These are phyloP conservation scores for Pseudohalonectria lignicola DNA, from an alignment of 2,329 filamentous ascomycete genomes.

Conservation along the genomic window DNA sequence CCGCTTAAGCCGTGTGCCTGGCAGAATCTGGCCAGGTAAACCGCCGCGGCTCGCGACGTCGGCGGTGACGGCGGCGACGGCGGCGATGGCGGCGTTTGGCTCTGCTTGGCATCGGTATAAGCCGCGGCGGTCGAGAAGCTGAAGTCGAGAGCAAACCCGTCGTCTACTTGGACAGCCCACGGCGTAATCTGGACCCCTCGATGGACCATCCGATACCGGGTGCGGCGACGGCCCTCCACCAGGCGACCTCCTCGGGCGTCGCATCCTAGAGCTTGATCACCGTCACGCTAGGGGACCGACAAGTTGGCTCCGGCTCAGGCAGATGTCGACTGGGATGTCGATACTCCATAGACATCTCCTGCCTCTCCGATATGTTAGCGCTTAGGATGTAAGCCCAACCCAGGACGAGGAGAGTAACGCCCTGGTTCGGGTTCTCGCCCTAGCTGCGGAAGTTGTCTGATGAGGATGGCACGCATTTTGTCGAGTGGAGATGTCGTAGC, in stretches of 20 bases:
- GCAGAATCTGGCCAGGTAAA: too few species aligned
- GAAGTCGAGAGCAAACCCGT: not conserved
- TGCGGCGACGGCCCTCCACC: not conserved
- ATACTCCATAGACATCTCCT: not conserved
- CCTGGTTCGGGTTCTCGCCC: not conserved
- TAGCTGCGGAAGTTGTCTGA: not conserved
- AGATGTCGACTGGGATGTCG: too few species aligned
- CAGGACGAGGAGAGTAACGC: not conserved
- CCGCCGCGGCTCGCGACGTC: too few species aligned
- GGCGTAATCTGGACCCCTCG: not conserved
- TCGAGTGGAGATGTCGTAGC: not conserved
- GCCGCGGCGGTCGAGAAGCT: not conserved
- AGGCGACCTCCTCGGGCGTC: not conserved
- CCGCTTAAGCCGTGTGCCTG: too few species aligned
- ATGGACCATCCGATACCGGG: not conserved
- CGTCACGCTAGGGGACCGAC: not conserved
- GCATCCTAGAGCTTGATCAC: not conserved
- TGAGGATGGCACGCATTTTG: not conserved
- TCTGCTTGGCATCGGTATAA: not conserved
- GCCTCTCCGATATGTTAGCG: not conserved
- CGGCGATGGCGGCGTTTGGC: not conserved
- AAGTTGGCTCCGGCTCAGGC: not conserved
- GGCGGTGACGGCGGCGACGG: not conserved
- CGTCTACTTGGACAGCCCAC: not conserved
- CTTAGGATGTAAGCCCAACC: not conserved